A percentile compares a stretch with the other conserved stretches of the same genome.
phyloP scores from a whole-genome alignment of 2,329 filamentous ascomycete genomes.

The Neocatenulostroma microsporum region DNA sequence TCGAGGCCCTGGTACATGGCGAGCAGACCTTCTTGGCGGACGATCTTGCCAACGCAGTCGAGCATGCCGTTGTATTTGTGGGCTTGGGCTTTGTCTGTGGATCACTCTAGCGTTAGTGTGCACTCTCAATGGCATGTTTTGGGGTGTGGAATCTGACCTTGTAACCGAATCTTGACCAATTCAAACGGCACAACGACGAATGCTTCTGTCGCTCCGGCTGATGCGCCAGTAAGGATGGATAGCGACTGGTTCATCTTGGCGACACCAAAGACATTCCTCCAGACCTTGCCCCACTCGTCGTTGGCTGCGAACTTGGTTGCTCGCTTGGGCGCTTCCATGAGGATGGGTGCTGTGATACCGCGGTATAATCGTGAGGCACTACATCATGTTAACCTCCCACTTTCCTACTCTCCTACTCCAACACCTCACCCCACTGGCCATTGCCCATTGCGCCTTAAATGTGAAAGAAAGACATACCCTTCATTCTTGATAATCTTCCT shows the following conservation, averaged over 20 bases:
- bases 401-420: too few species aligned
- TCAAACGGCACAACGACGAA: conserved; percentile 98
- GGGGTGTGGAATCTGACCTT: conserved; percentile 37
- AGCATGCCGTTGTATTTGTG: conserved; percentile 78
- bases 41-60: conserved; percentile 72
- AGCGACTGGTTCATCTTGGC: conserved; percentile 85
- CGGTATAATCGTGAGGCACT: conserved; percentile 82
- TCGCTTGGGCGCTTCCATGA: conserved; percentile 94
- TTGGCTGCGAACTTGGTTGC: conserved; percentile 99
- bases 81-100: conserved; percentile 73
- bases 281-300: conserved; percentile 95
- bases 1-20: conserved; percentile 96
- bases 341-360: conserved; percentile 87
- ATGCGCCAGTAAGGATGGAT: conserved; percentile 86
- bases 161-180: conserved; percentile 94
- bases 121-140: neutral
- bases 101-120: neutral
- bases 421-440: too few species aligned
- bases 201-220: conserved; percentile 88
- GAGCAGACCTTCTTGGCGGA: conserved; percentile 72
- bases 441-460: neutral
- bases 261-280: conserved; percentile 76
- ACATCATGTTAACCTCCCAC: neutral
- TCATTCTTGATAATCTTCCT: conserved; percentile 93
- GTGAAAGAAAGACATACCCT: conserved; percentile 54